phyloP scores from a whole-genome alignment of 2,329 filamentous ascomycete genomes.

The Cercospora citrullina region DNA sequence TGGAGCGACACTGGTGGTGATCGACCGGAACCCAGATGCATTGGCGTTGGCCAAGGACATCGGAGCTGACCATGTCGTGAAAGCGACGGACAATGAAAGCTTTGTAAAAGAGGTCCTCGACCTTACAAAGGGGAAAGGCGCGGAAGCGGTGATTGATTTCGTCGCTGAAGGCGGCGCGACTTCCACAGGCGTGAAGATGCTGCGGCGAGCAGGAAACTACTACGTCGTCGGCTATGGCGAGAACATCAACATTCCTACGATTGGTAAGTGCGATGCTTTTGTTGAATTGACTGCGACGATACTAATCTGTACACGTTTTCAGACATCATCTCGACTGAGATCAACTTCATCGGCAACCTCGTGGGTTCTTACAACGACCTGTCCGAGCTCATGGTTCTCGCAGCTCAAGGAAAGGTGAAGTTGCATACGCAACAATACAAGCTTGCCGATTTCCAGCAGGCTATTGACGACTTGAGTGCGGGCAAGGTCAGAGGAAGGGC shows the following conservation, averaged over 20 bases:
- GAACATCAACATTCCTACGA: slow-evolving; percentile 15
- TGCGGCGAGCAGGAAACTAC: slow-evolving; percentile 32
- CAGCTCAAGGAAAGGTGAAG: slow-evolving; percentile 31
- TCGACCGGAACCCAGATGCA: slow-evolving; percentile 30
- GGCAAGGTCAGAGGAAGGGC: slow-evolving; percentile 30
- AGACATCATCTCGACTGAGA: slow-evolving; percentile 33
- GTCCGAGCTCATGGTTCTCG: slow-evolving; percentile 31
- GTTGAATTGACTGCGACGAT: neutral
- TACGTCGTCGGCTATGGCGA: slow-evolving; percentile 28
- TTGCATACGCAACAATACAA: slow-evolving; percentile 32
- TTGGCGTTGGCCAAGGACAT: slow-evolving; percentile 31
- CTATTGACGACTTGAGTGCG: slow-evolving; percentile 30
- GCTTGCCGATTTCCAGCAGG: slow-evolving; percentile 32
- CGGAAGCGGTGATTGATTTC: slow-evolving; percentile 33
- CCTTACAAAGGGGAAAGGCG: slow-evolving; percentile 29
- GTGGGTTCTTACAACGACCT: slow-evolving; percentile 32
- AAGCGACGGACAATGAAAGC: slow-evolving; percentile 22
- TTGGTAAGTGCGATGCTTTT: neutral
- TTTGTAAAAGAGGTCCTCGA: slow-evolving; percentile 32
- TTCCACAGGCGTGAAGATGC: slow-evolving; percentile 31
- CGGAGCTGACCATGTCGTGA: slow-evolving; percentile 30
- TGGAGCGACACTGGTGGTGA: slow-evolving; percentile 30
- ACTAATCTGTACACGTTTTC: slow-evolving; percentile 20
- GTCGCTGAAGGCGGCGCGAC: slow-evolving; percentile 32
- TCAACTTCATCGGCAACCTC: slow-evolving; percentile 33